Percentiles rank a stretch among this genome's conserved stretches.
Evolutionary conservation across 1,284 basidiomycete species (phyloP).

Genomic region (Marasmius tenuissimus): DNA sequence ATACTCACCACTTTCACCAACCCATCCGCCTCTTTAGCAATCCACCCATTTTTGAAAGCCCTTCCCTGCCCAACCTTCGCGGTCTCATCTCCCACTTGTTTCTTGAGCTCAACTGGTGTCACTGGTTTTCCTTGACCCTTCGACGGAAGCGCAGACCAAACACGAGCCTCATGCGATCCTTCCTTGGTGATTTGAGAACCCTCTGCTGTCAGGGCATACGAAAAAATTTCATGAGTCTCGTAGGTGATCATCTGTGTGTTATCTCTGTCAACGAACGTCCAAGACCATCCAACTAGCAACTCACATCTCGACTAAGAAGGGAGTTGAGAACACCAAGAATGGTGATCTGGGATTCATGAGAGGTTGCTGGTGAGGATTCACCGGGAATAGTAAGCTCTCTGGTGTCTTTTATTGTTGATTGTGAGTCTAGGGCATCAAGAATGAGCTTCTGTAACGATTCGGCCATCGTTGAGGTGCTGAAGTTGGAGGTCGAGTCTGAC

Average conservation of each 20-base stretch:
- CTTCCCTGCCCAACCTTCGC: conserved; percentile 91
- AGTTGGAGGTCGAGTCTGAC: background rate
- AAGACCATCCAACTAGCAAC: conserved; percentile 25
- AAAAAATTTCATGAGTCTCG: conserved; percentile 74
- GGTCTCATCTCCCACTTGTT: conserved; percentile 77
- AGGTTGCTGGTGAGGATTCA: conserved; percentile 52
- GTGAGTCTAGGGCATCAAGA: conserved; percentile 67
- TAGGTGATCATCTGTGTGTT: conserved; percentile 79
- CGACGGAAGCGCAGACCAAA: conserved; percentile 81
- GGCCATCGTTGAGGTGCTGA: conserved; percentile 45
- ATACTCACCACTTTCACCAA: conserved; percentile 80
- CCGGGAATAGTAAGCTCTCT: conserved; percentile 71
- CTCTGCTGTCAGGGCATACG: conserved; percentile 78
- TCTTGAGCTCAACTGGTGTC: conserved; percentile 68
- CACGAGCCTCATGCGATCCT: conserved; percentile 93
- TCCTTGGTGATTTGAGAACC: conserved; percentile 75
- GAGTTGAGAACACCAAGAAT: conserved; percentile 90
- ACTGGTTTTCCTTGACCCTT: conserved; percentile 72
- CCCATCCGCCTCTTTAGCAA: conserved; percentile 87
- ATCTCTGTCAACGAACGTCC: conserved; percentile 10
- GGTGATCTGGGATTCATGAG: conserved; percentile 76
- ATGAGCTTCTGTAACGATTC: conserved; percentile 80
- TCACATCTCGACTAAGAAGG: conserved; percentile 80
- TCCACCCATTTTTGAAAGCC: conserved; percentile 98
- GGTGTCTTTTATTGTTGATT: conserved; percentile 71